These are phyloP conservation scores for Xylariaceae sp. DNA, from an alignment of 2,329 filamentous ascomycete species.

Conservation along the genomic window DNA sequence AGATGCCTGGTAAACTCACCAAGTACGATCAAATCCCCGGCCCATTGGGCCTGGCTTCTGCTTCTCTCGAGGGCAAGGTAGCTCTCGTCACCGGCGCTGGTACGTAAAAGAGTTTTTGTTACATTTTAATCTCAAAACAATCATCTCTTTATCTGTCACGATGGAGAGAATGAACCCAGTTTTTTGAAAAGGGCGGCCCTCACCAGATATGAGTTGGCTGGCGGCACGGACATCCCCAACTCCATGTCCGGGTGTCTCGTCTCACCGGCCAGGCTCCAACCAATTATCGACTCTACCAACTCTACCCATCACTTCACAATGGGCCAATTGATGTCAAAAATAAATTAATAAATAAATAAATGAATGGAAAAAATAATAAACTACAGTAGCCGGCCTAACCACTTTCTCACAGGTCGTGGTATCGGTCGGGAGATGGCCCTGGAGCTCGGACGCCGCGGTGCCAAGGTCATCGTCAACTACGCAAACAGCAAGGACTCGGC, in stretches of 20 bases:
- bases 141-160: background rate
- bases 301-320: background rate
- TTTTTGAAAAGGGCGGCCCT: background rate
- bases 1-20: conserved; percentile 33
- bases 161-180: background rate
- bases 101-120: conserved; percentile 24
- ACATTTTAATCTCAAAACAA: background rate
- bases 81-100: conserved; percentile 37
- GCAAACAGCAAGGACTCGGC: conserved; percentile 60
- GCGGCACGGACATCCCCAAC: conserved; percentile 21
- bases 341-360: background rate
- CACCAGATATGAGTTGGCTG: background rate
- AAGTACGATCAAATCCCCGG: conserved; percentile 37
- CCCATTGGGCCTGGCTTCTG: conserved; percentile 36
- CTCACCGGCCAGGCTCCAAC: conserved; percentile 1
- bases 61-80: conserved; percentile 36
- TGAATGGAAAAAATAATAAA: conserved; percentile 2
- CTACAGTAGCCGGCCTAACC: conserved; percentile 9
- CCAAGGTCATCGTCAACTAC: conserved; percentile 63
- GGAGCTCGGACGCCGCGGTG: conserved; percentile 59
- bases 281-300: conserved; percentile 7
- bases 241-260: conserved; percentile 22
- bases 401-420: conserved; percentile 46
- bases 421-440: conserved; percentile 62
- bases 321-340: too few relatives aligned